Evolutionary conservation across 495 filamentous ascomycete genomes (phyloP), one percentile per base, ranked within the genome.

Genomic region (Neurospora sp.): DNA sequence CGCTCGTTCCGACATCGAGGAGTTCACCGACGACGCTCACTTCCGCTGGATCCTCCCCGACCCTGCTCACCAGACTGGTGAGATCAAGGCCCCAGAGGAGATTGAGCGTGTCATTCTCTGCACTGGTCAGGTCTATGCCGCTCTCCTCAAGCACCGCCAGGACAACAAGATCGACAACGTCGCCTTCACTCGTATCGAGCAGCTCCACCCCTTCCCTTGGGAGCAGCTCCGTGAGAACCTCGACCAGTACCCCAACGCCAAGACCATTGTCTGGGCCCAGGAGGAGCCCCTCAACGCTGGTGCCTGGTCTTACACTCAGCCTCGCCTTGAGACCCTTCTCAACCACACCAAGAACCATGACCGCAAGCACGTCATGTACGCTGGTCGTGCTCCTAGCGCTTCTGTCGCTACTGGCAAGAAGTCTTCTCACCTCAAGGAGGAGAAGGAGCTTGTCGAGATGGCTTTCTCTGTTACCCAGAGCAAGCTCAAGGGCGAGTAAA

Each of bases 151-250:
- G 86, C 88, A 97, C 86, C 96, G 96, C 78, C 89, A 92, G 74
- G 84, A 91, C 76, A 89, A 96, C 77, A 88, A 91, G 72, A 86
- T 97, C 81, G 92, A 93, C 80, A 89, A 97, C 82, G 90, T 93
- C 27, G 96, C 93, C 81, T 91, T 99, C 83, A 96, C 93, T 61
- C 94, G 96, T 78, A 89, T 99, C 77, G 96, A 99, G 85, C 96
- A 99, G 85, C 89, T 99, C 39, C 92, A 98, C 83, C 96, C 96
- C 77, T 99, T 99, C 94, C 96, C 96, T 6, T 99, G 96, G 95
- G 91, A 92, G 76, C 93, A 95, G 85, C 89, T 99, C 61, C 90
- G 91, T 82, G 94, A 98, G 81, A 98, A 98, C 86, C 86, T 99
- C 39, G 94, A 99, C 85, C 88, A 83, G 83, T 99, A 99, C 85